phyloP scores from a whole-genome alignment of 169 alveolate genomes.

The Plasmodium fragile region DNA sequence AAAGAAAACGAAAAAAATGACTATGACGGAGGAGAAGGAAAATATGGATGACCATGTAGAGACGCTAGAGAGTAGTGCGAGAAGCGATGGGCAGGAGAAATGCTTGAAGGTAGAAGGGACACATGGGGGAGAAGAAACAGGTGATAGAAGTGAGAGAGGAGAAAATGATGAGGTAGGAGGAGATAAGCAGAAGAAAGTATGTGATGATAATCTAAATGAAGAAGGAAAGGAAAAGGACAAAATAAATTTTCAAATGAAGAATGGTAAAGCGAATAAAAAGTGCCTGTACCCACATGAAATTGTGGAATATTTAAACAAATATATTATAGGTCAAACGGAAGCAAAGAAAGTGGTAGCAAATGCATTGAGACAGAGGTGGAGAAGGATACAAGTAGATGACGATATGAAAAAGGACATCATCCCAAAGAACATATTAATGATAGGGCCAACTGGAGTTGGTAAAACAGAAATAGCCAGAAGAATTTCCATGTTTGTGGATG shows the following conservation, averaged over 20 bases:
- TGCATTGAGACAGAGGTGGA: slow-evolving; percentile 86
- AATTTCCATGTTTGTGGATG: slow-evolving; percentile 88
- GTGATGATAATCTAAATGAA: neutral
- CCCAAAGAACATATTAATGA: slow-evolving; percentile 91
- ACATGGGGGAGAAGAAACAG: neutral
- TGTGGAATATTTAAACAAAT: slow-evolving; percentile 81
- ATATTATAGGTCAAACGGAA: slow-evolving; percentile 88
- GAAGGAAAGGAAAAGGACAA: neutral
- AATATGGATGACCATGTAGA: neutral
- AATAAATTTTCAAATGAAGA: slow-evolving; percentile 20
- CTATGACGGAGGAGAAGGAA: slow-evolving; percentile 9
- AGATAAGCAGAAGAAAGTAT: neutral
- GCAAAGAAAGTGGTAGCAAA: slow-evolving; percentile 90
- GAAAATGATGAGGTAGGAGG: neutral
- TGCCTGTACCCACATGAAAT: slow-evolving; percentile 79
- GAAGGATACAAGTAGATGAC: slow-evolving; percentile 82
- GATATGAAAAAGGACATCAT: slow-evolving; percentile 84
- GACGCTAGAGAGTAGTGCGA: neutral
- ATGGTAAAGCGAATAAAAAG: slow-evolving; percentile 13
- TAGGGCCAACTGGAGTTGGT: slow-evolving; percentile 93
- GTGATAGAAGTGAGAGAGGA: neutral
- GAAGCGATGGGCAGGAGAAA: neutral
- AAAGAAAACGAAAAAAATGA: neutral
- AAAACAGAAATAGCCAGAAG: slow-evolving; percentile 93
- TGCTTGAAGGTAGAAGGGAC: neutral